Evolutionary conservation across 805 yeast species (phyloP).

Genomic region (Scheffersomyces spartinae): DNA sequence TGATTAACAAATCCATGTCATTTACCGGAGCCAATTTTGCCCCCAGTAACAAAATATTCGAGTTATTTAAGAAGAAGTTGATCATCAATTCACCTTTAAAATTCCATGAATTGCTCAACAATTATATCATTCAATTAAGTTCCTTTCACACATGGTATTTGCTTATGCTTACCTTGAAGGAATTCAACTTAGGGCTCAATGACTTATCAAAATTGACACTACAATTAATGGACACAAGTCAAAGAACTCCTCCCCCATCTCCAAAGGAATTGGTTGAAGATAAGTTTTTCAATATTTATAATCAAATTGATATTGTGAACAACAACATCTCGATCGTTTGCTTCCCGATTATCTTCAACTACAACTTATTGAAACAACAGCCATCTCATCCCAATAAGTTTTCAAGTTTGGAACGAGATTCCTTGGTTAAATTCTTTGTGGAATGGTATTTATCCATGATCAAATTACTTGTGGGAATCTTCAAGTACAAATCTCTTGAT

Average conservation of each 20-base stretch:
- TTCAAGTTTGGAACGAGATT: slow-evolving; percentile 10
- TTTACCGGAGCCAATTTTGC: slow-evolving; percentile 4
- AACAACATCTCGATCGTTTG: slow-evolving; percentile 24
- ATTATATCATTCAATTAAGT: slow-evolving; percentile 33
- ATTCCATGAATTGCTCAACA: slow-evolving; percentile 37
- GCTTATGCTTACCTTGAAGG: slow-evolving; percentile 34
- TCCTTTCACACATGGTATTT: slow-evolving; percentile 32
- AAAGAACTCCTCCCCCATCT: slow-evolving; percentile 5
- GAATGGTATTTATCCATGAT: slow-evolving; percentile 26
- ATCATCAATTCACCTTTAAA: slow-evolving; percentile 40
- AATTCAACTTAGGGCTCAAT: slow-evolving; percentile 29
- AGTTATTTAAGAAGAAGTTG: slow-evolving; percentile 35
- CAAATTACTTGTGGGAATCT: slow-evolving; percentile 16
- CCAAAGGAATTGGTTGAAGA: slow-evolving; percentile 8
- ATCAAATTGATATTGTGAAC: slow-evolving; percentile 9
- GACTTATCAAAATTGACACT: slow-evolving; percentile 1
- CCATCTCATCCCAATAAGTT: slow-evolving; percentile 9
- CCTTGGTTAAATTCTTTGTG: slow-evolving; percentile 12
- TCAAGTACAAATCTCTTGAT: too few species aligned
- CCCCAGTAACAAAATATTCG: slow-evolving; percentile 12
- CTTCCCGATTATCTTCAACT: slow-evolving; percentile 23
- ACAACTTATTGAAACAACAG: slow-evolving; percentile 12
- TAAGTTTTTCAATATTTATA: slow-evolving; percentile 6
- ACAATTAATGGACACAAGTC: slow-evolving; percentile 1
- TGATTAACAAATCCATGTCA: slow-evolving; percentile 32